Evolutionary conservation across 2,329 filamentous ascomycete genomes (phyloP), one percentile per base, ranked within the genome.

Genomic region (Aspergillus sp.): DNA sequence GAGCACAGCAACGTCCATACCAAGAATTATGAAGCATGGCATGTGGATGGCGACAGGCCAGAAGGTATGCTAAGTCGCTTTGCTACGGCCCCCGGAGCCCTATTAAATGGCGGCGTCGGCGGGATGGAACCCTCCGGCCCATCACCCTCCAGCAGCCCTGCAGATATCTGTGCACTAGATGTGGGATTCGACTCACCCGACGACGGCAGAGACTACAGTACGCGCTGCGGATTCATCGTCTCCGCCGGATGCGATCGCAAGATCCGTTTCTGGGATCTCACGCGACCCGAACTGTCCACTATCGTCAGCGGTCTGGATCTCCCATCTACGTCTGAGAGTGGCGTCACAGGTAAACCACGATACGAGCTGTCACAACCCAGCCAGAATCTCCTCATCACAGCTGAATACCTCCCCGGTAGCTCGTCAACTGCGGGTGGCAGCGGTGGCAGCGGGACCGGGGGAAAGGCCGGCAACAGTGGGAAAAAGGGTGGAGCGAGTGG

Each of bases 231-330:
- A 0, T 96, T 93, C 63, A 79, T 96, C 41, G 72, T 98, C 34
- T 93, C 88, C 0, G 90, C 85, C 12, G 91, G 91, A 0, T 86
- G 86, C 7, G 93, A 97, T 66, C 88, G 86, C 69, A 93, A 87
- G 66, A 79, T 98, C 12, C 82, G 93, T 7, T 97, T 94, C 69
- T 98, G 93, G 93, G 91, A 98, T 61, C 76, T 93, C 9, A 76
- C 81, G 7, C 82, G 83, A 7, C 77, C 88, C 7, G 88, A 95
- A 60, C 79, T 82, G 49, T 95, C 88, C 36, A 75, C 78, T 47
- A 78, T 96, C 9, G 83, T 94, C 53, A 94, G 86, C 62, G 91
- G 91, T 0, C 73, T 89, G 7, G 79, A 81, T 48, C 68, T 73
- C 2, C 84, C 88, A 32, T 83, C 19, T 19, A 19, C 19, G 19